Evolutionary conservation across 768 basidiomycete species (phyloP).

Genomic region (Xerocomellus amylosporus): DNA sequence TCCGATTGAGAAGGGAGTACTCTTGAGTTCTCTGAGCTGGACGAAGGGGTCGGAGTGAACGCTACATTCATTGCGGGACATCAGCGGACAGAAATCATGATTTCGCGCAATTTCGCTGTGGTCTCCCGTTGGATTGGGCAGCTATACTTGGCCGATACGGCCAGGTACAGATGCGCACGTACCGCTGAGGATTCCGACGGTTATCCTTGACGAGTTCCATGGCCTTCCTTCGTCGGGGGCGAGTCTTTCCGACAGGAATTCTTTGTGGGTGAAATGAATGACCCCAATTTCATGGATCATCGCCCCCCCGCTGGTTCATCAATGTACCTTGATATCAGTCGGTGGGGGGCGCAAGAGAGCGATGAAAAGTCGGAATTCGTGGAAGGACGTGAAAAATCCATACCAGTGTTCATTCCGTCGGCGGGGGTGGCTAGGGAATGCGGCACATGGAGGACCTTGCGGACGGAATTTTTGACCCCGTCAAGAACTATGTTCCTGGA

Average conservation of each 20-base stretch:
- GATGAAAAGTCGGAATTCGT: slow-evolving; percentile 1
- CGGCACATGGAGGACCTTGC: neutral
- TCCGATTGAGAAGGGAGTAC: slow-evolving; percentile 31
- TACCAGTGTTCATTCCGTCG: neutral
- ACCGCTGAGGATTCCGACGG: slow-evolving; percentile 5
- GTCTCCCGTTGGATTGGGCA: slow-evolving; percentile 26
- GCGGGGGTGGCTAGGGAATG: neutral
- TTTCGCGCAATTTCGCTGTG: slow-evolving; percentile 21
- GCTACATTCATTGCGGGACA: slow-evolving; percentile 59
- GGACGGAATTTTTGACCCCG: neutral
- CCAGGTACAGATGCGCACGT: slow-evolving; percentile 49
- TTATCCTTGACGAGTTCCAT: slow-evolving; percentile 3
- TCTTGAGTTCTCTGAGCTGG: slow-evolving; percentile 38
- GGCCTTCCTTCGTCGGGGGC: neutral
- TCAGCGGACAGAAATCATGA: slow-evolving; percentile 44
- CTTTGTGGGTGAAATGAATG: neutral
- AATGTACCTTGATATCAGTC: neutral
- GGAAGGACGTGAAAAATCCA: neutral
- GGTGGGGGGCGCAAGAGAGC: neutral
- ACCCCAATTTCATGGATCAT: neutral
- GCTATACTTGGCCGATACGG: neutral
- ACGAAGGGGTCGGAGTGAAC: slow-evolving; percentile 45
- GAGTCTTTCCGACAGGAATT: neutral
- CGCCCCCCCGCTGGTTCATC: neutral
- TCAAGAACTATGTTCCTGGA: neutral